Evolutionary conservation across 345 rosid species (phyloP).

Genomic region (Raphanus raphanistrum): DNA sequence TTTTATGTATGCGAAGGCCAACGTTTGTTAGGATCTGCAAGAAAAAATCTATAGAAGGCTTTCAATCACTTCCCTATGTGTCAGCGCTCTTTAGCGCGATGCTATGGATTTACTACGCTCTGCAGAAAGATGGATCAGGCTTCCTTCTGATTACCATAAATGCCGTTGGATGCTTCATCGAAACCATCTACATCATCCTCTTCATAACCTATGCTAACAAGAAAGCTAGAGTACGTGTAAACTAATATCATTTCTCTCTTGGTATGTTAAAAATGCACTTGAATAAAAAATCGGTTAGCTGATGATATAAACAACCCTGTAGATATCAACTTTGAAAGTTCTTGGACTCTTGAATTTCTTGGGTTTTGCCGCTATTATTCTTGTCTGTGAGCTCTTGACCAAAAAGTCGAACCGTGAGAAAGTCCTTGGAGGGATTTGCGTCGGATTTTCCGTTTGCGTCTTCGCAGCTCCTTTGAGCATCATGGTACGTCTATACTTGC

Average conservation of each 20-base stretch:
- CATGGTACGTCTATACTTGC: constrained; percentile 39
- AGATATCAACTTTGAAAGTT: constrained; percentile 51
- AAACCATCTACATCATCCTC: constrained; percentile 56
- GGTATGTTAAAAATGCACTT: not conserved
- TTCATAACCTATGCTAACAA: constrained; percentile 59
- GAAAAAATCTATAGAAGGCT: constrained; percentile 74
- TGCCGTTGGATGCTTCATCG: constrained; percentile 59
- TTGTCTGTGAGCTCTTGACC: constrained; percentile 47
- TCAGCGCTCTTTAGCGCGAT: constrained; percentile 69
- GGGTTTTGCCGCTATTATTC: constrained; percentile 44
- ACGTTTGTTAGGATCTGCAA: constrained; percentile 58
- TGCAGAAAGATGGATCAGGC: constrained; percentile 49
- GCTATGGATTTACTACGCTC: constrained; percentile 67
- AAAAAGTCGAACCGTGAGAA: constrained; percentile 42
- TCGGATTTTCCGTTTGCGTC: constrained; percentile 48
- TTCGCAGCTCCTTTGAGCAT: constrained; percentile 65
- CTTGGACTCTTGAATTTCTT: constrained; percentile 50
- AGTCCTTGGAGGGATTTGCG: constrained; percentile 58
- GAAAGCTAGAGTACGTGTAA: constrained; percentile 48
- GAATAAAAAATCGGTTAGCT: not conserved
- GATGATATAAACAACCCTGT: constrained; percentile 22
- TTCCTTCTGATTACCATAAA: constrained; percentile 70
- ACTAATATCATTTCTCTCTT: not conserved
- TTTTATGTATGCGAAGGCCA: constrained; percentile 47
- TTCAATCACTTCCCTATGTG: constrained; percentile 64